Evolutionary conservation across 2,329 filamentous ascomycete genomes (phyloP).

Genomic region (Colletotrichum cereale): DNA sequence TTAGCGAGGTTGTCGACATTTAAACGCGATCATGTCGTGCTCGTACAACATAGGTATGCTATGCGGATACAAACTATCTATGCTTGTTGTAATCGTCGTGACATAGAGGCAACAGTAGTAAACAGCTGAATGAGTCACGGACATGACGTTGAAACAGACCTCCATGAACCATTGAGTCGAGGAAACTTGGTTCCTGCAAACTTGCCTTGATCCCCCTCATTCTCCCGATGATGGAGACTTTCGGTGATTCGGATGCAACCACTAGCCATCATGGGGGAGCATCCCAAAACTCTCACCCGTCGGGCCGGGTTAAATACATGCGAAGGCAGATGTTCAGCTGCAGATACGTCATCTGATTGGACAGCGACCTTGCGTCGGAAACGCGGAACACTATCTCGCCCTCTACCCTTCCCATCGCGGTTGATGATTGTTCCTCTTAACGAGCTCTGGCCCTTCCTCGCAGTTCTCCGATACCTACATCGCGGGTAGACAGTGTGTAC

Average conservation of each 20-base stretch:
- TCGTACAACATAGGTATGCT: neutral
- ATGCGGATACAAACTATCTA: neutral
- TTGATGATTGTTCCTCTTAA: slow-evolving; percentile 4
- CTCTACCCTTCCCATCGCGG: neutral
- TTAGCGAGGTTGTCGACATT: neutral
- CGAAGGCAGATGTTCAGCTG: slow-evolving; percentile 8
- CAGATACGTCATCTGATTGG: slow-evolving; percentile 15
- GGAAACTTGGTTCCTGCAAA: neutral
- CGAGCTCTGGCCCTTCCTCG: neutral
- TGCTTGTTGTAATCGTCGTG: neutral
- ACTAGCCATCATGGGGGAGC: neutral
- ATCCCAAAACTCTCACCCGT: neutral
- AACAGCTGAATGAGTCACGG: neutral
- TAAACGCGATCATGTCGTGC: neutral
- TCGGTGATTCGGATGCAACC: neutral
- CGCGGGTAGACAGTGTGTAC: neutral
- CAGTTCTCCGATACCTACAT: neutral
- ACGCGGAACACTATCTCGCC: slow-evolving; percentile 10
- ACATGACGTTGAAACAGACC: neutral
- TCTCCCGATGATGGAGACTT: neutral
- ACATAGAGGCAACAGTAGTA: neutral
- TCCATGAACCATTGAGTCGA: neutral
- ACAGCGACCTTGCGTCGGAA: slow-evolving; percentile 6
- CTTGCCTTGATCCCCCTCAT: neutral
- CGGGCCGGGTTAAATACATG: slow-evolving; percentile 35